These are phyloP conservation scores for Chenopodium formosanum DNA, from an alignment of 148 eudicot genomes.

Conservation along the genomic window DNA sequence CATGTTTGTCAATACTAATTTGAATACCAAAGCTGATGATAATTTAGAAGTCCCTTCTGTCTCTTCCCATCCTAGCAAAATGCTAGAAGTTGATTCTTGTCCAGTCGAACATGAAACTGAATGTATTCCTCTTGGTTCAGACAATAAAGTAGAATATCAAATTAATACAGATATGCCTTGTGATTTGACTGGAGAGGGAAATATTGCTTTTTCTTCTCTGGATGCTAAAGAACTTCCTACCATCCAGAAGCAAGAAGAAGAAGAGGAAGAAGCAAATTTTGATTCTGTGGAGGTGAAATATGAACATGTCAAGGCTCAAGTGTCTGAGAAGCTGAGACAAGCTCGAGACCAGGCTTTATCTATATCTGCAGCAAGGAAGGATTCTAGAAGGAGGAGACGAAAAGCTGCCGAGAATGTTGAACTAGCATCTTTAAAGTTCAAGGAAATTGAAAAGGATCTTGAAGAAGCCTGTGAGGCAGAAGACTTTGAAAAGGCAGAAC, in stretches of 20 bases:
- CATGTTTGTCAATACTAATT: slow-evolving; percentile 10
- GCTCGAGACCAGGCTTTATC: slow-evolving; percentile 42
- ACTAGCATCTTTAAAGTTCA: slow-evolving; percentile 46
- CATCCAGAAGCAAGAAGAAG: slow-evolving; percentile 20
- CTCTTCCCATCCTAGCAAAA: slow-evolving; percentile 17
- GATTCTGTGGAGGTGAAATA: slow-evolving; percentile 39
- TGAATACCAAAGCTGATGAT: slow-evolving; percentile 20
- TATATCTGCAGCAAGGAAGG: slow-evolving; percentile 54
- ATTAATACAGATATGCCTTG: slow-evolving; percentile 12
- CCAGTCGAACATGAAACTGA: slow-evolving; percentile 16
- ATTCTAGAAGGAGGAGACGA: slow-evolving; percentile 53
- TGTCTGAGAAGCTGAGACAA: slow-evolving; percentile 45
- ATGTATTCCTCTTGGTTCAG: not conserved
- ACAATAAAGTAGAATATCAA: slow-evolving; percentile 14
- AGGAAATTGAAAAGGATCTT: slow-evolving; percentile 62
- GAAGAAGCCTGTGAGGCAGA: slow-evolving; percentile 85
- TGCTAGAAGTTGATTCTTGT: slow-evolving; percentile 19
- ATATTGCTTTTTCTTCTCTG: slow-evolving; percentile 7
- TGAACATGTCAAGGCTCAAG: slow-evolving; percentile 45
- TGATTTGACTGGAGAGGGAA: slow-evolving; percentile 4
- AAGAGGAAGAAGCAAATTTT: slow-evolving; percentile 11
- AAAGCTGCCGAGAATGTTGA: slow-evolving; percentile 53
- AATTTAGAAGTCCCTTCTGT: slow-evolving; percentile 16
- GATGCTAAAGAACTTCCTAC: slow-evolving; percentile 21
- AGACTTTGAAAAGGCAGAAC: slow-evolving; percentile 77